Base-by-base conservation (phyloP, 2,329 filamentous ascomycete genomes). In the Teratosphaeria viscida region DNA sequence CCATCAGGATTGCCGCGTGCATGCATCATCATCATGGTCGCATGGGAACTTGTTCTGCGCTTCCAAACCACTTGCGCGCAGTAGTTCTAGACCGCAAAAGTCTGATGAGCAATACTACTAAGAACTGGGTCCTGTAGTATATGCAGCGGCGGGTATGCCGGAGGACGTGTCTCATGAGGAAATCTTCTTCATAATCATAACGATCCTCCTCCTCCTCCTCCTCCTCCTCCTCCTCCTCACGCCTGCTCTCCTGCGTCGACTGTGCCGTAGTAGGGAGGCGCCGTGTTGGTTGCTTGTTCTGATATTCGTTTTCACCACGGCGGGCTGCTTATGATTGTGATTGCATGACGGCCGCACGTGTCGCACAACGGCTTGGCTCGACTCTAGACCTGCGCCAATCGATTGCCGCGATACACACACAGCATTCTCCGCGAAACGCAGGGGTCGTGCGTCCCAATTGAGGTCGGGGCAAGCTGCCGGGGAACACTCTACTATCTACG, bases 341-440 rank as follows among this genome's bases (percentile, higher is more conserved):
- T 23, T 23, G 12, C 53, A 43, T 59, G 54, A 61, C 54, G 52
- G 27, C 12, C 27, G 23, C 55, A 32, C 34, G 49, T 62, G 57
- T 60, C 61, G 52, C 58, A 35, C 54, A 52, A 27, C 47, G 43
- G 27, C 53, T 32, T 32, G 52, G 55, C 55, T 56, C 32, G 52
- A 16, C 19, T 62, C 59, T 62, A 61, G 61, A 58, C 58, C 14
- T 37, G 23, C 53, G 53, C 27, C 53, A 54, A 62, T 55, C 64
- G 64, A 65, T 65, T 64, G 62, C 61, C 59, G 57, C 62, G 64
- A 65, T 65, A 65, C 64, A 65, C 64, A 64, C 54, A 54, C 39
- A 58, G 61, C 61, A 59, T 55, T 52, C 54, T 54, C 53, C 52
- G 57, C 16, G 43, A 49, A 49, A 49, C 58, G 62, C 62, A 62